A percentile compares a stretch with the other conserved stretches of the same genome.
phyloP scores from a whole-genome alignment of 345 rosid species.

The Lagerstroemia speciosa region DNA sequence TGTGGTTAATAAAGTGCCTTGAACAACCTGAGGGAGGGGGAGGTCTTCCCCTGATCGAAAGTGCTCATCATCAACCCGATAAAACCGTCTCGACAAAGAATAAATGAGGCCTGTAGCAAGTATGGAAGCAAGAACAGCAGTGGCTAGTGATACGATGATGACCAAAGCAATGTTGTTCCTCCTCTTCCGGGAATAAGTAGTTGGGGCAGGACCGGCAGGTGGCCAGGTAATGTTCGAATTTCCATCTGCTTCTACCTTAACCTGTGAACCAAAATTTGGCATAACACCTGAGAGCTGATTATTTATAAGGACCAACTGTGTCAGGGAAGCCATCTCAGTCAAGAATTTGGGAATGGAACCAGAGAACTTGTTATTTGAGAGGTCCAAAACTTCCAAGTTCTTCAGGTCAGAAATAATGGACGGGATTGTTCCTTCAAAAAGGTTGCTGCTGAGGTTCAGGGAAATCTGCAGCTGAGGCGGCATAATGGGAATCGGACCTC shows the following conservation, averaged over 20 bases:
- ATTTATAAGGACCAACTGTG: slow-evolving; percentile 43
- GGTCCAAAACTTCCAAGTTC: slow-evolving; percentile 64
- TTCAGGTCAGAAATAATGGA: slow-evolving; percentile 15
- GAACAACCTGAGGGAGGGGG: slow-evolving; percentile 43
- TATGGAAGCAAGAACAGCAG: slow-evolving; percentile 23
- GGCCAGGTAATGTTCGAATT: slow-evolving; percentile 22
- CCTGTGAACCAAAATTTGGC: slow-evolving; percentile 22
- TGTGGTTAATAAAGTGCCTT: slow-evolving; percentile 49
- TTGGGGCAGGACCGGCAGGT: neutral
- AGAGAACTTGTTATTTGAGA: slow-evolving; percentile 48
- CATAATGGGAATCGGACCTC: slow-evolving; percentile 49
- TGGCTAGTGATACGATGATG: slow-evolving; percentile 27
- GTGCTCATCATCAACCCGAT: slow-evolving; percentile 33
- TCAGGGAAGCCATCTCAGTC: slow-evolving; percentile 21
- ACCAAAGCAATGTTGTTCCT: slow-evolving; percentile 24
- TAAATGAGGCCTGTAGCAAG: slow-evolving; percentile 20
- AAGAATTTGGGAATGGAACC: slow-evolving; percentile 39
- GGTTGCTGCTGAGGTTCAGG: slow-evolving; percentile 66
- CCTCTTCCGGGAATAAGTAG: neutral
- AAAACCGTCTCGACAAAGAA: slow-evolving; percentile 31
- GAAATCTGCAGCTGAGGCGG: slow-evolving; percentile 53
- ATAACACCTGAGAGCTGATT: slow-evolving; percentile 45
- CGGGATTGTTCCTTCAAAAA: slow-evolving; percentile 49
- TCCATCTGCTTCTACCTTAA: slow-evolving; percentile 27
- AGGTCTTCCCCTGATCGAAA: slow-evolving; percentile 23